Base-by-base conservation (phyloP, 83 land plant species). In the Diphasiastrum complanatum region DNA sequence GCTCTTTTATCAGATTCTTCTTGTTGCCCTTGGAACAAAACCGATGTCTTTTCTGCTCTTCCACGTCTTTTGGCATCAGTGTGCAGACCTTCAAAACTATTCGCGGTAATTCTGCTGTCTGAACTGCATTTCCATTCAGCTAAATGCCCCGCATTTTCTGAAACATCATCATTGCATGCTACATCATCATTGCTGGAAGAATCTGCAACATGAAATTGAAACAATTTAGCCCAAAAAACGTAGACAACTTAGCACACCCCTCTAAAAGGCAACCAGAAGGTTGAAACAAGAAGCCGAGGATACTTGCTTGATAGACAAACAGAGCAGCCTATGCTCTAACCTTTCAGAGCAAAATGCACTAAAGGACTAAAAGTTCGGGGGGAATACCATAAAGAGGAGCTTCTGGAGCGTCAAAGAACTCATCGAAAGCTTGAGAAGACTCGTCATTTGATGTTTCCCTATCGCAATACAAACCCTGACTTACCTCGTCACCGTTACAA, bases 381-480 rank as follows among this genome's bases (percentile, higher is more conserved):
- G 26, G 32, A 3, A 0, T 52, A 65, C 68, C 68, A 20, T 51
- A 50, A 22, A 51, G 23, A 24, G 61, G 68, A 11, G 37, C 61
- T 51, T 51, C 68, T 4, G 29, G 47, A 11, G 68, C 68, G 23
- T 65, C 68, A n/a, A 52, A 65, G 59, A 65, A 52, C 68, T 65
- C 68, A 22, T 65, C 68, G n/a, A n/a, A n/a, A n/a, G n/a, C n/a
- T n/a, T n/a, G n/a, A n/a, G n/a, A n/a, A n/a, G n/a, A n/a, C n/a
- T n/a, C n/a, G n/a, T n/a, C n/a, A n/a, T n/a, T n/a, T n/a, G n/a
- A n/a, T n/a, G n/a, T n/a, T n/a, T n/a, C n/a, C n/a, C n/a, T n/a
- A n/a, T n/a, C n/a, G n/a, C n/a, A n/a, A n/a, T n/a, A n/a, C n/a
- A n/a, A n/a, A n/a, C n/a, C n/a, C n/a, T n/a, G n/a, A n/a, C n/a